Evolutionary conservation across 805 yeast species (phyloP).

Genomic region (Hanseniaspora thailandica): DNA sequence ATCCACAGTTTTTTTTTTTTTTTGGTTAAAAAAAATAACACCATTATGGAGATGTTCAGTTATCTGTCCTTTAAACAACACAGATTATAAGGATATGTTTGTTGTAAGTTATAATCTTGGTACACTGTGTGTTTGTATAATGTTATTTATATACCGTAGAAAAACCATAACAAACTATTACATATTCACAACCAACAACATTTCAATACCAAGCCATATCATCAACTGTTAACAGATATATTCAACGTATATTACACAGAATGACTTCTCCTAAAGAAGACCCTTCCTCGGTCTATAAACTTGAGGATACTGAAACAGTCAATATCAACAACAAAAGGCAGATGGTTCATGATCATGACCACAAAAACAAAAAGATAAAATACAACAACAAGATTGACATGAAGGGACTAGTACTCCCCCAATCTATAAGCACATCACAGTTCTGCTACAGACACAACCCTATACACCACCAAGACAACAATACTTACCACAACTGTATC

Average conservation of each 20-base stretch:
- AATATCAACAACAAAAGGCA: neutral
- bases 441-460: constrained; percentile 94
- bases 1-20: neutral
- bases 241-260: neutral
- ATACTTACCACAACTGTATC: constrained; percentile 17
- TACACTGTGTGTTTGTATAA: too few species aligned
- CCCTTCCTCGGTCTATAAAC: neutral
- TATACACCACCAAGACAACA: constrained; percentile 45
- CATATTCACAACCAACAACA: neutral
- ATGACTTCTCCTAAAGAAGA: neutral
- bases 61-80: too few species aligned
- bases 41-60: neutral
- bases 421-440: constrained; percentile 42
- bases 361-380: neutral
- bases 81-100: too few species aligned
- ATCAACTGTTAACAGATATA: neutral
- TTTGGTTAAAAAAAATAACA: neutral
- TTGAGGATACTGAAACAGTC: neutral
- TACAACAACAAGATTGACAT: neutral
- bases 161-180: neutral
- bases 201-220: too few species aligned
- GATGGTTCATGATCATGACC: neutral
- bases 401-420: constrained; percentile 19
- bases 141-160: too few species aligned
- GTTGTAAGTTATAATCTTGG: too few species aligned